Base-by-base conservation (phyloP, 2,329 filamentous ascomycete genomes). In the Sporothrix schenckii region DNA sequence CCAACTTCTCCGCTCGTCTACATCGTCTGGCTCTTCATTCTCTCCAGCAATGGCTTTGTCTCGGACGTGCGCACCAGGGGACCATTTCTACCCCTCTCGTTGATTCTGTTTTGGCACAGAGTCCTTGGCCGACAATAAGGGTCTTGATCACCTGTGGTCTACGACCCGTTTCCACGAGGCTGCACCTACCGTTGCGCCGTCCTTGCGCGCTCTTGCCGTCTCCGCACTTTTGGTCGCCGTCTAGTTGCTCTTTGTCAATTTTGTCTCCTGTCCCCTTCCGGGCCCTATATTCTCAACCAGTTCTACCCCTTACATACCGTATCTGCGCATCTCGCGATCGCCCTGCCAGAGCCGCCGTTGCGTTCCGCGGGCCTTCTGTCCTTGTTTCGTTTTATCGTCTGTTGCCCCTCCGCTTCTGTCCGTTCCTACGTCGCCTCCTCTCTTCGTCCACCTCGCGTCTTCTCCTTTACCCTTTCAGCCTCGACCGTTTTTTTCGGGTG, bases 81-180 rank as follows among this genome's bases (percentile, higher is more conserved):
- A 44, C 39, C n/a, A 27, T 14, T 63, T 63, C 58, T 47, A 21
- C 14, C 41, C 13, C n/a, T 63, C n/a, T 44, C 21, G 58, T 63
- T 63, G 58, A 27, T 27, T 63, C n/a, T 63, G 58, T 47, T 63
- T 11, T 27, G 39, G 7, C 39, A 41, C 30, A 24, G 16, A 63
- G 58, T 27, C 58, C 58, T 61, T 44, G 58, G 58, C 39, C n/a
- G n/a, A 5, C n/a, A 39, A 61, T 61, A 21, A n/a, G 58, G 34
- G 58, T 44, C 34, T 41, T 41, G 11, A 44, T 44, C 41, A 9
- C 27, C 27, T 30, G 27, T 30, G 41, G 2, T 16, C 41, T 16
- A 50, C 16, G 16, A 19, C 16, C 47, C 5, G 47, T 49, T 19
- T 24, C n/a, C 41, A 44, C 39, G 58, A 63, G 58, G 58, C 58